Percentiles rank a stretch among this genome's conserved stretches.
These are phyloP conservation scores for sorghum (Sorghum bicolor) DNA, from an alignment of 176 grass and related monocot species.

Conservation along the genomic window Sorghum_bicolor_NCBIv3 NC_012879.2:55290001-55290500, in stretches of 20 bases:
- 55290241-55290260: background rate
- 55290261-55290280: conserved; percentile 2
- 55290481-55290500: background rate
- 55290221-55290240: background rate
- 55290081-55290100: background rate
- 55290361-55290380: background rate
- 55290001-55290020: background rate
- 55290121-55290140: background rate
- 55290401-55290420: conserved; percentile 24
- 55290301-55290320: background rate
- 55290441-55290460: conserved; percentile 27
- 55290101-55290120: background rate
- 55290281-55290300: conserved; percentile 16
- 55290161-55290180: background rate
- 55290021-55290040: background rate
- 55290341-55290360: background rate
- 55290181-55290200: background rate
- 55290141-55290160: background rate
- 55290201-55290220: background rate
- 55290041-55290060: background rate
- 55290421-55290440: conserved; percentile 2
- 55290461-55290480: conserved; percentile 19
- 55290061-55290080: background rate
- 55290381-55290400: background rate
- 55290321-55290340: background rate